These are phyloP conservation scores for Fonsecaea monophora DNA, from an alignment of 2,329 filamentous ascomycete species.

Conservation along the genomic window DNA sequence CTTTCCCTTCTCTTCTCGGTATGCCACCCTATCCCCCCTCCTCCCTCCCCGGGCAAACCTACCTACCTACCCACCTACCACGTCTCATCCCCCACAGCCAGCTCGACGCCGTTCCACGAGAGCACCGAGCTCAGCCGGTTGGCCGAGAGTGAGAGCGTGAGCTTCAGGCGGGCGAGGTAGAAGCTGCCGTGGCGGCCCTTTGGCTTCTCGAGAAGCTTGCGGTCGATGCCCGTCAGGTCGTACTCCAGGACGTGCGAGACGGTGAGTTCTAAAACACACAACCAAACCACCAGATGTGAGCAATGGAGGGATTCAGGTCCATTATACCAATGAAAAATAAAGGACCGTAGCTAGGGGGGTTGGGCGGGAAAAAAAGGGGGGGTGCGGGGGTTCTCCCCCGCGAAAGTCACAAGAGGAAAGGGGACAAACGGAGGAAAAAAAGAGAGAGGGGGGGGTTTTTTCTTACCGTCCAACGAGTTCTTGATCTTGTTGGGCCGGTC, in stretches of 20 bases:
- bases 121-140: not conserved
- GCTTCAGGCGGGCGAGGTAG: not conserved
- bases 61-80: no score
- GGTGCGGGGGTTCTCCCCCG: not conserved
- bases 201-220: not conserved
- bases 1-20: no score
- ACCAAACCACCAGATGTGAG: no score
- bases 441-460: no score
- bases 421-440: no score
- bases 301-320: no score
- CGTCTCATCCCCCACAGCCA: not conserved
- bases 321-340: no score
- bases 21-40: no score
- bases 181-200: not conserved
- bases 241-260: not conserved
- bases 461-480: not conserved
- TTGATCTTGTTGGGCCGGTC: not conserved
- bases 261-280: not conserved
- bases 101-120: not conserved
- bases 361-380: not conserved
- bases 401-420: no score
- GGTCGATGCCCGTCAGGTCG: not conserved
- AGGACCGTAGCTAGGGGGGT: no score
- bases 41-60: no score
- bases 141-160: not conserved